phyloP scores from a whole-genome alignment of 2,329 filamentous ascomycete species.

The Aspergillus fijiensis region DNA sequence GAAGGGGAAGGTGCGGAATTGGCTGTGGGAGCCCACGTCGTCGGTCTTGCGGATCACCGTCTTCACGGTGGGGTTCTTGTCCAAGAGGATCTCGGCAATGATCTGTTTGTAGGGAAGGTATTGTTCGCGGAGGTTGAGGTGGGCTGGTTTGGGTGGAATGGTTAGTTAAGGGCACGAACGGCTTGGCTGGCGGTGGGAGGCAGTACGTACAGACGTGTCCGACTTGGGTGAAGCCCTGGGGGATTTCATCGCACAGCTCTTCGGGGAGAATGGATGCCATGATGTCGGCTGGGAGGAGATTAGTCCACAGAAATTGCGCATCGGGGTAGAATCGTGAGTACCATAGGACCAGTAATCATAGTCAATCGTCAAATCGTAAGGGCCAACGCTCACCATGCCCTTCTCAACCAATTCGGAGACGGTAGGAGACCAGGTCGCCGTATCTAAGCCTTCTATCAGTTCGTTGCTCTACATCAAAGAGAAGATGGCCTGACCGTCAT shows the following conservation, averaged over 20 bases:
- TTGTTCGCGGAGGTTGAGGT: conserved; percentile 81
- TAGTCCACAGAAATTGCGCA: conserved; percentile 5
- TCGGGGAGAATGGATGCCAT: conserved; percentile 78
- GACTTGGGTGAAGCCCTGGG: conserved; percentile 80
- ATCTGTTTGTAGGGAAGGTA: conserved; percentile 84
- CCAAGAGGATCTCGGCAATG: conserved; percentile 79
- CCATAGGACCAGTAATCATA: conserved; percentile 87
- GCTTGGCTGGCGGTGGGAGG: not conserved
- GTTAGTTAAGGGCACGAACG: conserved; percentile 13
- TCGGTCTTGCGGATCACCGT: conserved; percentile 97
- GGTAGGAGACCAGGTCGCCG: conserved; percentile 72
- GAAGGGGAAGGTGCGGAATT: conserved; percentile 89
- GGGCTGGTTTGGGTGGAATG: conserved; percentile 54
- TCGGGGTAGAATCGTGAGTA: conserved; percentile 40
- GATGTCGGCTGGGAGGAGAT: conserved; percentile 64
- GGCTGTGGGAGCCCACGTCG: conserved; percentile 78
- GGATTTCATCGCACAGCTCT: conserved; percentile 75
- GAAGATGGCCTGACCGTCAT: conserved; percentile 38
- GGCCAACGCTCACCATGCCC: conserved; percentile 68
- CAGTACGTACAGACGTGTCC: conserved; percentile 72
- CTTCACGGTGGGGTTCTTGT: conserved; percentile 78
- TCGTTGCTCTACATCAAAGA: conserved; percentile 12
- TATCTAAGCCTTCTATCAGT: conserved; percentile 47
- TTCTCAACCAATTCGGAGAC: conserved; percentile 67
- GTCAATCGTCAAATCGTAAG: conserved; percentile 72